phyloP scores from a whole-genome alignment of 1,139 yeast genomes.

The Eremothecium gossypii region DNA sequence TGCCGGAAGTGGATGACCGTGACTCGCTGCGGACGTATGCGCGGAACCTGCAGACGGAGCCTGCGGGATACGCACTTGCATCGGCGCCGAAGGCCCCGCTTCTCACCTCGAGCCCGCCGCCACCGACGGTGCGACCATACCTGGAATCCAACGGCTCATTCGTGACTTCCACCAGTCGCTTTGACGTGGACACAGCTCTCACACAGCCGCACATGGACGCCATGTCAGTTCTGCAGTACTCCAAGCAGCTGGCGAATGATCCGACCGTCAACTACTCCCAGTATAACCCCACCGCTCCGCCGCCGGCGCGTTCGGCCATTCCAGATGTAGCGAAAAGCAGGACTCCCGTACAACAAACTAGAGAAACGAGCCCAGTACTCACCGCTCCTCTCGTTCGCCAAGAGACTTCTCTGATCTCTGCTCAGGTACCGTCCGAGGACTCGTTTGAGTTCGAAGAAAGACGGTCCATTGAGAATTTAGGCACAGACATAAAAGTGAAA shows the following conservation, averaged over 20 bases:
- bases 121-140: neutral
- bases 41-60: conserved; percentile 20
- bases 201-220: neutral
- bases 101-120: neutral
- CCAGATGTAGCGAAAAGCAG: no score
- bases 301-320: no score
- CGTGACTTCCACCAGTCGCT: neutral
- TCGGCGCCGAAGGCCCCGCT: neutral
- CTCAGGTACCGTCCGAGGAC: no score
- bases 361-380: no score
- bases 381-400: no score
- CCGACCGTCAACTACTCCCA: neutral
- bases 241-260: neutral
- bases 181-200: neutral
- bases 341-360: no score
- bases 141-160: neutral
- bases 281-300: neutral
- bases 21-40: conserved; percentile 26
- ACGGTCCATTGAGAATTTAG: no score
- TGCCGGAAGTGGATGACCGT: conserved; percentile 21
- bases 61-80: conserved; percentile 25
- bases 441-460: no score
- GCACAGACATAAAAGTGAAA: no score
- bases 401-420: no score
- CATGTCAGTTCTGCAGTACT: no score